Conservation (phyloP, 1,139 yeast genomes). For the Suzukiozyma palmioleophila region DNA sequence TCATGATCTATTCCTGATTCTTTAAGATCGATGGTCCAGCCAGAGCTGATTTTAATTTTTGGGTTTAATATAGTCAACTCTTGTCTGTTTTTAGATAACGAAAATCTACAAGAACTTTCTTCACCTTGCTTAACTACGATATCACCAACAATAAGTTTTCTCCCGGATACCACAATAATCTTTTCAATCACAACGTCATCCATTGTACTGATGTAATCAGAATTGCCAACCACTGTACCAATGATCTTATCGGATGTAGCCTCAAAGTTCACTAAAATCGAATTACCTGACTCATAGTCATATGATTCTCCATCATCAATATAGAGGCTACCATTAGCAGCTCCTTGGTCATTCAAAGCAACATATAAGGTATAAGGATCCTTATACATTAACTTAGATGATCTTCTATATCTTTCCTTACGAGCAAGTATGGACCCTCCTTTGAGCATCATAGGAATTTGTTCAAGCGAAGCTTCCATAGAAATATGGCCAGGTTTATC, state of each 20-base stretch:
- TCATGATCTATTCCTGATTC: slow-evolving; percentile 18
- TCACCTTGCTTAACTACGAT: slow-evolving; percentile 31
- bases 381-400: slow-evolving; percentile 65
- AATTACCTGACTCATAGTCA: slow-evolving; percentile 46
- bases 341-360: slow-evolving; percentile 48
- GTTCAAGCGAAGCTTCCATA: slow-evolving; percentile 46
- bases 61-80: slow-evolving; percentile 51
- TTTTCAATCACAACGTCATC: slow-evolving; percentile 47
- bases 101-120: slow-evolving; percentile 29
- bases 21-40: slow-evolving; percentile 43
- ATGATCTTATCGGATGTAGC: slow-evolving; percentile 11
- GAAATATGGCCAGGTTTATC: slow-evolving; percentile 14
- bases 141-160: slow-evolving; percentile 7
- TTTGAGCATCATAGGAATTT: slow-evolving; percentile 67
- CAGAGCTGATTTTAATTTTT: slow-evolving; percentile 38
- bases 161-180: slow-evolving; percentile 49
- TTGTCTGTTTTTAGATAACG: slow-evolving; percentile 6
- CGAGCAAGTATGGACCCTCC: slow-evolving; percentile 75
- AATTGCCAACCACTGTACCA: slow-evolving; percentile 3
- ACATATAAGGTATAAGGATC: slow-evolving; percentile 84
- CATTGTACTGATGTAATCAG: slow-evolving; percentile 12
- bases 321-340: slow-evolving; percentile 56
- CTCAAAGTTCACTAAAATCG: slow-evolving; percentile 33
- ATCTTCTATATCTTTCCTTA: slow-evolving; percentile 75
- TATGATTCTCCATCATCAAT: slow-evolving; percentile 83